A percentile compares a stretch with the other conserved stretches of the same genome.
Conservation (phyloP, 768 basidiomycete species). For the Dioszegia hungarica region DNA sequence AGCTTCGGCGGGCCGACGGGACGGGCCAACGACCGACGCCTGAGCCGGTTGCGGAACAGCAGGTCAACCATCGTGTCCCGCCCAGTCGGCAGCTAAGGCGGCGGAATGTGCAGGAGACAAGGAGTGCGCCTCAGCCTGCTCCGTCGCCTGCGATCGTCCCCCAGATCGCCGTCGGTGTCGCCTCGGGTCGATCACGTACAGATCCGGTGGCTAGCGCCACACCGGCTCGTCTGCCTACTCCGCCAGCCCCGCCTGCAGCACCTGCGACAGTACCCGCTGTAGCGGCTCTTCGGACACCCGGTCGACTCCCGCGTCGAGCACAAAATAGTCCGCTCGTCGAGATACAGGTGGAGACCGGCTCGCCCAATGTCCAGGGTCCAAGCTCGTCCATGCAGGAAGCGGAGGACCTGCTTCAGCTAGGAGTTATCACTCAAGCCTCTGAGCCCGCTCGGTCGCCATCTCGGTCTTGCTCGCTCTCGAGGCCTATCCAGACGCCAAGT, state of each 20-base stretch:
- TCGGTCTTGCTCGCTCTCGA: background rate
- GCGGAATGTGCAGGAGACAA: background rate
- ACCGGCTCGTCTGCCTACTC: background rate
- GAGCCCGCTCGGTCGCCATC: background rate
- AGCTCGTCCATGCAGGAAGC: conserved; percentile 4
- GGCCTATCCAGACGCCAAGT: background rate
- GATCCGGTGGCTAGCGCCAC: background rate
- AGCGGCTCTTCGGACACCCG: too few species aligned
- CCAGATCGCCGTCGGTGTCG: background rate
- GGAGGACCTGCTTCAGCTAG: background rate
- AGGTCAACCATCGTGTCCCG: background rate
- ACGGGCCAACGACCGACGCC: background rate
- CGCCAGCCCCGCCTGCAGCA: too few species aligned
- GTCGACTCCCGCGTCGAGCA: background rate
- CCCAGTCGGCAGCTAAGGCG: background rate
- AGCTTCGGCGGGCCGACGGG: background rate
- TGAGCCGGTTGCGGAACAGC: background rate
- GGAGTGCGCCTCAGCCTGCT: background rate
- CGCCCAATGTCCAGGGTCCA: background rate
- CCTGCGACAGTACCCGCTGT: too few species aligned
- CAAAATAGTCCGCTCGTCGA: background rate
- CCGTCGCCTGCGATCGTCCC: background rate
- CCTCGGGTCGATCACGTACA: background rate
- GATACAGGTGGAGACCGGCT: background rate
- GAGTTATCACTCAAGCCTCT: background rate